phyloP scores from a whole-genome alignment of 2,329 filamentous ascomycete species.

The Dryadomyces quercivorus region DNA sequence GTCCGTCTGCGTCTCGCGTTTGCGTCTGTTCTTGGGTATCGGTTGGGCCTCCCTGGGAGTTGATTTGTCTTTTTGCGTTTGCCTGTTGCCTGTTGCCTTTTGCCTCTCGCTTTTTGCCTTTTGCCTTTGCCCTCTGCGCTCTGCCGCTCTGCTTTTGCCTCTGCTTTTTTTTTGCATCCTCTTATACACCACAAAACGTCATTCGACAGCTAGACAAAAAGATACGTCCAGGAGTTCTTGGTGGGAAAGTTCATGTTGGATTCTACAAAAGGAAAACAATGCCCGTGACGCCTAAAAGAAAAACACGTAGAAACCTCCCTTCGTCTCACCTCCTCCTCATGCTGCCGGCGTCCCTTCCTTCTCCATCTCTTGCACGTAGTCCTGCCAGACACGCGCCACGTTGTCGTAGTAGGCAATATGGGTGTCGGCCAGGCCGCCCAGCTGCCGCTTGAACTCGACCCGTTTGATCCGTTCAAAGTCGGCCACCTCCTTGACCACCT shows the following conservation, averaged over 20 bases:
- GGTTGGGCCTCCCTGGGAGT: background rate
- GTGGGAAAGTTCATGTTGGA: background rate
- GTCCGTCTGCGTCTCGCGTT: background rate
- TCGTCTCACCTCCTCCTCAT: constrained; percentile 1
- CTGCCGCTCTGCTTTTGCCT: background rate
- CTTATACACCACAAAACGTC: background rate
- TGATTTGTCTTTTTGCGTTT: background rate
- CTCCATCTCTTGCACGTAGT: constrained; percentile 82
- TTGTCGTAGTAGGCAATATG: constrained; percentile 79
- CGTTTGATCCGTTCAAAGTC: constrained; percentile 97
- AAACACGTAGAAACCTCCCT: background rate
- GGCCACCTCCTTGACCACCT: constrained; percentile 81
- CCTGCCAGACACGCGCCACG: constrained; percentile 75
- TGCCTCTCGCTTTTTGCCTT: background rate
- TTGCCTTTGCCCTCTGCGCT: too few species aligned
- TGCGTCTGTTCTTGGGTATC: background rate
- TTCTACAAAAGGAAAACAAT: background rate
- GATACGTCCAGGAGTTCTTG: background rate
- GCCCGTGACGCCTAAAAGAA: background rate
- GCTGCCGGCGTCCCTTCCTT: constrained; percentile 36
- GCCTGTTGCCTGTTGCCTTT: too few species aligned
- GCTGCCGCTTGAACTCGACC: constrained; percentile 76
- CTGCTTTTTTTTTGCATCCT: background rate
- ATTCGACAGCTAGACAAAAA: background rate
- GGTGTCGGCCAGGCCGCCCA: constrained; percentile 71